phyloP scores from a whole-genome alignment of 805 yeast species.

The Candida jianshihensis region DNA sequence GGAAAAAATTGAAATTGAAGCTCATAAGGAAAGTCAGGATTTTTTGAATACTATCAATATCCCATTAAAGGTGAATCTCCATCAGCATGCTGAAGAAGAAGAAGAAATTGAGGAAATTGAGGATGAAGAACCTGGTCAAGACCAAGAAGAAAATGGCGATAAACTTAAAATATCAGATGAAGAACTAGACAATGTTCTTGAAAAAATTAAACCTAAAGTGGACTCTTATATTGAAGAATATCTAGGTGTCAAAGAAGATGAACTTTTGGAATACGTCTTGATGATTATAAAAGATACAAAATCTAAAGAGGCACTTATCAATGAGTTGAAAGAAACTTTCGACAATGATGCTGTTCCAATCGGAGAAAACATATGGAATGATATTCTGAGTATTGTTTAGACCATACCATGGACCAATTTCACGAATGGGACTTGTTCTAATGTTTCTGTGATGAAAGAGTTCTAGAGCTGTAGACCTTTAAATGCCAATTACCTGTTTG shows the following conservation, averaged over 20 bases:
- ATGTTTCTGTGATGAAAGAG: too few species aligned
- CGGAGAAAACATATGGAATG: slow-evolving; percentile 34
- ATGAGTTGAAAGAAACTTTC: slow-evolving; percentile 43
- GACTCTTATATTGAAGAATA: slow-evolving; percentile 41
- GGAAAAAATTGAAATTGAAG: slow-evolving; percentile 22
- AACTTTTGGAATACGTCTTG: slow-evolving; percentile 37
- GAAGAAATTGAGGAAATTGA: slow-evolving; percentile 6
- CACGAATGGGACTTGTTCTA: too few species aligned
- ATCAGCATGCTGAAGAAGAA: slow-evolving; percentile 2
- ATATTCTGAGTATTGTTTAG: slow-evolving; percentile 4
- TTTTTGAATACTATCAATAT: slow-evolving; percentile 14
- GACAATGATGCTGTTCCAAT: slow-evolving; percentile 41
- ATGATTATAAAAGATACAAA: slow-evolving; percentile 31
- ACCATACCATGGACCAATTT: background rate
- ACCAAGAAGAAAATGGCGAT: background rate
- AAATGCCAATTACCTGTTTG: too few species aligned
- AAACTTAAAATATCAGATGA: slow-evolving; percentile 6
- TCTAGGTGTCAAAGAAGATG: slow-evolving; percentile 47
- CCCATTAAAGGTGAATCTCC: slow-evolving; percentile 11
- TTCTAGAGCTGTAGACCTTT: too few species aligned
- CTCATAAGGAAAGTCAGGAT: slow-evolving; percentile 9
- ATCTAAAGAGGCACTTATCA: slow-evolving; percentile 26
- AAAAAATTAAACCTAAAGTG: slow-evolving; percentile 28
- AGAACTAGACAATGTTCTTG: slow-evolving; percentile 13
- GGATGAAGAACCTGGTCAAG: background rate